These are phyloP conservation scores for Cephalotrichum gorgonifer DNA, from an alignment of 2,329 filamentous ascomycete species.

Conservation along the genomic window DNA sequence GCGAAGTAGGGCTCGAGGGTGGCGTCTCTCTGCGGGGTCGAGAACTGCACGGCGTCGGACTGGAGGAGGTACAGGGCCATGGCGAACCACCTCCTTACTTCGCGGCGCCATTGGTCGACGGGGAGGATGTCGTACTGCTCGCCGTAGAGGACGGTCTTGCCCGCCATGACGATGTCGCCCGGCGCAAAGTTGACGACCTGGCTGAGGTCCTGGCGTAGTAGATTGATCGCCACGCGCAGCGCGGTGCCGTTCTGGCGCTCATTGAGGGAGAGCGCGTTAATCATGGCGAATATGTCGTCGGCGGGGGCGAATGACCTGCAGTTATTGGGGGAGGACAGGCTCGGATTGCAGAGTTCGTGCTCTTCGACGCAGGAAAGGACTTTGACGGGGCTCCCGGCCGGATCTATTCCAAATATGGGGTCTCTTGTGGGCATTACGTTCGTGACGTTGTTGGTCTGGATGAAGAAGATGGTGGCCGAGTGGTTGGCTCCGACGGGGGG, in stretches of 20 bases:
- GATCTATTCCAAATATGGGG: not conserved
- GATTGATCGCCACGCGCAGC: constrained; percentile 2
- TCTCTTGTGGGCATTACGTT: constrained; percentile 2
- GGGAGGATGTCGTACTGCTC: constrained; percentile 6
- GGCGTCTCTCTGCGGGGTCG: not conserved
- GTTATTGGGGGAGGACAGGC: not conserved
- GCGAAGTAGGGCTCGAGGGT: not conserved
- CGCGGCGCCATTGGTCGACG: constrained; percentile 4
- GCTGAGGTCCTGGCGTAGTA: constrained; percentile 3
- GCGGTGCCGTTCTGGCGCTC: constrained; percentile 3
- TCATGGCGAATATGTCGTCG: not conserved
- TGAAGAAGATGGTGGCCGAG: constrained; percentile 6
- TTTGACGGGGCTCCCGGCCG: not conserved
- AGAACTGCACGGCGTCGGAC: constrained; percentile 5
- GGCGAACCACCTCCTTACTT: constrained; percentile 4
- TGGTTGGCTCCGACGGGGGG: constrained; percentile 3
- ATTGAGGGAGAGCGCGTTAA: not conserved
- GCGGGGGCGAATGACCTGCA: constrained; percentile 2
- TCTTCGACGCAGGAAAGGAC: constrained; percentile 5
- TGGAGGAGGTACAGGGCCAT: constrained; percentile 5
- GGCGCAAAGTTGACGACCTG: constrained; percentile 4
- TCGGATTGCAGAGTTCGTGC: constrained; percentile 6
- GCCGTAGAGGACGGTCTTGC: constrained; percentile 4
- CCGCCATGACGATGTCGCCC: constrained; percentile 5
- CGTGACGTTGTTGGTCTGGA: constrained; percentile 2